These are phyloP conservation scores for Cynara cardunculus DNA, from an alignment of 129 eudicot species.

Conservation along the genomic window DNA sequence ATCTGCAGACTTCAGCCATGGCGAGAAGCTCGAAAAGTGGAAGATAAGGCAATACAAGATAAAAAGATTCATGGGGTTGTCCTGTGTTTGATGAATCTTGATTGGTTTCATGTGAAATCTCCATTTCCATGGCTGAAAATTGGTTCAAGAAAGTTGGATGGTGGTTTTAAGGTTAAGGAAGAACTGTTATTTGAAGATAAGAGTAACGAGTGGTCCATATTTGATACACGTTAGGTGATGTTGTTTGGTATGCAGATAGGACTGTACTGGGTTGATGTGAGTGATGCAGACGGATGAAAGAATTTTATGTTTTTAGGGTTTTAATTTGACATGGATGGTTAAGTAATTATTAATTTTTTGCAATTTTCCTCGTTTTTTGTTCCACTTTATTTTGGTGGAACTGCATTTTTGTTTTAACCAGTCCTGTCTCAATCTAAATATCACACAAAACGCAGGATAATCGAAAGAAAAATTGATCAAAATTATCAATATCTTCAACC, in stretches of 20 bases:
- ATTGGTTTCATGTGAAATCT: constrained; percentile 25
- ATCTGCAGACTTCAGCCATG: constrained; percentile 57
- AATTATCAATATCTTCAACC: too few species aligned
- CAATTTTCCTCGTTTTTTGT: background rate
- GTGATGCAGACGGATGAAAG: background rate
- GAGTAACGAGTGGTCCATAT: constrained; percentile 22
- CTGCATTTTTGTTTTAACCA: background rate
- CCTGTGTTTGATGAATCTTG: constrained; percentile 19
- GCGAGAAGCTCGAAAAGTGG: constrained; percentile 72
- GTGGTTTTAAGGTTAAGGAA: constrained; percentile 7
- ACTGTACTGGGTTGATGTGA: background rate
- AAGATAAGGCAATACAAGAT: constrained; percentile 60
- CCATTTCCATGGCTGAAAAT: constrained; percentile 21
- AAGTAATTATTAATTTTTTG: background rate
- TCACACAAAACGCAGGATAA: background rate
- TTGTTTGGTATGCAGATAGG: background rate
- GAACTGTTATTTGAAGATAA: constrained; percentile 19
- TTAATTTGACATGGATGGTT: background rate
- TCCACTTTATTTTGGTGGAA: background rate
- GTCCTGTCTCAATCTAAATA: background rate
- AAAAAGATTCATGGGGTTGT: constrained; percentile 67
- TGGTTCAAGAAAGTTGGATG: constrained; percentile 11
- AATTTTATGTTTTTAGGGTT: background rate
- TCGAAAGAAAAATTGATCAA: too few species aligned
- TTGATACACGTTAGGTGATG: background rate